phyloP scores from a whole-genome alignment of 2,329 filamentous ascomycete genomes.

The Sarocladium strictum region DNA sequence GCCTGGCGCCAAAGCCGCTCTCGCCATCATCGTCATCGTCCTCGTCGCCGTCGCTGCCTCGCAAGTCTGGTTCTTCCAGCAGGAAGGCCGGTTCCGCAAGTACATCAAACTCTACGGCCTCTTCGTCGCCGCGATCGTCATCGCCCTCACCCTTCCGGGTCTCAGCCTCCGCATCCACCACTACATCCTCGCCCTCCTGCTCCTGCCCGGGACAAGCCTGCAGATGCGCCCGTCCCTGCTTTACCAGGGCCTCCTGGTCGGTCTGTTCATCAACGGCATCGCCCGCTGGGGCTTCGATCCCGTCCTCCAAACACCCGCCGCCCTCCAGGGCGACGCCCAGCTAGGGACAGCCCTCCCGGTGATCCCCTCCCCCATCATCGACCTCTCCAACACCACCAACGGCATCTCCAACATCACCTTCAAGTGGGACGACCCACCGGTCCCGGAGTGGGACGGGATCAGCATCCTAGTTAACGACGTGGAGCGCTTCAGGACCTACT shows the following conservation, averaged over 20 bases:
- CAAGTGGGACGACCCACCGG: conserved; percentile 39
- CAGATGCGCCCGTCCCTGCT: conserved; percentile 79
- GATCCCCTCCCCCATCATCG: conserved; percentile 41
- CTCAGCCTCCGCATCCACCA: conserved; percentile 88
- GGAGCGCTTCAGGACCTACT: conserved; percentile 70
- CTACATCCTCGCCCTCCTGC: conserved; percentile 81
- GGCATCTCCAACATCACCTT: conserved; percentile 61
- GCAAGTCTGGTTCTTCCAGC: conserved; percentile 80
- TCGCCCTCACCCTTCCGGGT: conserved; percentile 66
- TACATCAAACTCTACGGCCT: conserved; percentile 74
- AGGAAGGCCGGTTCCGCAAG: conserved; percentile 72
- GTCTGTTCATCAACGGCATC: conserved; percentile 89
- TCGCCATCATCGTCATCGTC: conserved; percentile 69
- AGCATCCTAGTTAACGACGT: conserved; percentile 82
- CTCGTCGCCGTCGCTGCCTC: conserved; percentile 62
- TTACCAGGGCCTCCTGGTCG: conserved; percentile 85
- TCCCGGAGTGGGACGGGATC: conserved; percentile 62
- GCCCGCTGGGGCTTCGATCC: conserved; percentile 91
- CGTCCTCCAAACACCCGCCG: conserved; percentile 74
- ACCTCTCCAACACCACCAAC: conserved; percentile 27
- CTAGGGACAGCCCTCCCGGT: conserved; percentile 55
- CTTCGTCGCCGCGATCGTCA: conserved; percentile 59
- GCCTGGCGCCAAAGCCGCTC: conserved; percentile 77
- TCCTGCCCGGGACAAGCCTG: conserved; percentile 82
- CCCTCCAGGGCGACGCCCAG: conserved; percentile 64